phyloP scores from a whole-genome alignment of 306 rosid genomes.

The Prunus campanulata region DNA sequence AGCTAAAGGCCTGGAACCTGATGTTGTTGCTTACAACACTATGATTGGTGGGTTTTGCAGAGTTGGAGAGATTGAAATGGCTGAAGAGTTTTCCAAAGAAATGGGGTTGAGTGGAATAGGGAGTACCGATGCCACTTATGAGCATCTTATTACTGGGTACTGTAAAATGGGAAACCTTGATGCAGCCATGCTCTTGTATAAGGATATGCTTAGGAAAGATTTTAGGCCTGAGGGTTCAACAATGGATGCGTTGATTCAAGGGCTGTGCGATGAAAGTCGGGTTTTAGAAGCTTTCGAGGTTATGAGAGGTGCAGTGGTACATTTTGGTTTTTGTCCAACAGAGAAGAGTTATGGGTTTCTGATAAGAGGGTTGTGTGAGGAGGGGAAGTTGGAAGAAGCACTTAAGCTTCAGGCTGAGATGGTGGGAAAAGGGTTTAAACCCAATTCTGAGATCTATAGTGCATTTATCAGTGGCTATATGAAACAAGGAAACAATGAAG shows the following conservation, averaged over 20 bases:
- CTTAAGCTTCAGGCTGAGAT: constrained; percentile 78
- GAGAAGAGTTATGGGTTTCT: constrained; percentile 55
- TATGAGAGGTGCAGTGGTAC: constrained; percentile 35
- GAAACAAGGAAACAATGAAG: constrained; percentile 55
- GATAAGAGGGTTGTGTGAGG: constrained; percentile 54
- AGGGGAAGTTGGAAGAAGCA: constrained; percentile 64
- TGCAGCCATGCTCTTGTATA: constrained; percentile 58
- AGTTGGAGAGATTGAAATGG: constrained; percentile 53
- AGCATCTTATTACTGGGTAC: constrained; percentile 62
- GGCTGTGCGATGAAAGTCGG: constrained; percentile 46
- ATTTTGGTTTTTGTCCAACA: constrained; percentile 40
- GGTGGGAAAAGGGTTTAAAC: constrained; percentile 72
- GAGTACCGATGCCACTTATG: constrained; percentile 51
- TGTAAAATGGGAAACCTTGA: constrained; percentile 51
- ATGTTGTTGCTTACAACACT: constrained; percentile 61
- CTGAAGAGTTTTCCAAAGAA: constrained; percentile 63
- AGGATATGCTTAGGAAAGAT: constrained; percentile 60
- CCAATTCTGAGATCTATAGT: constrained; percentile 45
- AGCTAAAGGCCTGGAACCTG: constrained; percentile 44
- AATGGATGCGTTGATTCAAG: constrained; percentile 39
- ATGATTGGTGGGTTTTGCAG: constrained; percentile 80
- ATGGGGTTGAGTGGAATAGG: constrained; percentile 59
- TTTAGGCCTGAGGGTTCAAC: constrained; percentile 49
- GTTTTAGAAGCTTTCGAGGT: constrained; percentile 51
- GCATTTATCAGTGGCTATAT: constrained; percentile 57